Conservation (phyloP, 2,329 filamentous ascomycete genomes). For the Nannizziopsis arthrosporioides region DNA sequence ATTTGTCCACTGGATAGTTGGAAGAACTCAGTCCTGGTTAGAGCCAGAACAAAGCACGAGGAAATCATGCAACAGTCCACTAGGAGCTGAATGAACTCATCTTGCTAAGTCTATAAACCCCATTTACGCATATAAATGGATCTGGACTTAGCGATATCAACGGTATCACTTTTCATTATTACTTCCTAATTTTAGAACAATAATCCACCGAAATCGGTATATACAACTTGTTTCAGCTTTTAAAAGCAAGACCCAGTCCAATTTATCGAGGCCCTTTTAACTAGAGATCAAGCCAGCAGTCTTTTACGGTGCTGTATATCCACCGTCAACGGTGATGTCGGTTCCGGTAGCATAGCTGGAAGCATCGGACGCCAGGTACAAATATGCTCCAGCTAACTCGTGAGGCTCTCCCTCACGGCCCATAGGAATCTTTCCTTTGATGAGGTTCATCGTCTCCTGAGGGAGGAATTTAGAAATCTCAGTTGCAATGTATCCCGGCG, state of each 20-base stretch:
- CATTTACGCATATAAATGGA: too few relatives aligned
- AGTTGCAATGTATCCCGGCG: constrained; percentile 64
- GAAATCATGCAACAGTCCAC: background rate
- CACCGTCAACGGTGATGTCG: constrained; percentile 65
- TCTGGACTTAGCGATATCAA: too few relatives aligned
- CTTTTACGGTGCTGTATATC: constrained; percentile 38
- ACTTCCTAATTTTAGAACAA: too few relatives aligned
- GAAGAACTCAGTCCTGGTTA: constrained; percentile 8
- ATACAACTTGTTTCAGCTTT: too few relatives aligned
- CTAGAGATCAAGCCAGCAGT: background rate
- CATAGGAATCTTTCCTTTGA: constrained; percentile 71
- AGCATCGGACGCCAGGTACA: constrained; percentile 72
- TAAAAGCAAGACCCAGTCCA: background rate
- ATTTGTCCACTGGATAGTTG: constrained; percentile 1
- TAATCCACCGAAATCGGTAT: too few relatives aligned
- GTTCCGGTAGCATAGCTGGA: constrained; percentile 69
- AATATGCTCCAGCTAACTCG: constrained; percentile 71
- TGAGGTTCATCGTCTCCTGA: constrained; percentile 56
- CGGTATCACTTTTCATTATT: too few relatives aligned
- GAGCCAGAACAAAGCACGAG: constrained; percentile 1
- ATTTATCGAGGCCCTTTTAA: background rate
- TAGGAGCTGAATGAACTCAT: too few relatives aligned
- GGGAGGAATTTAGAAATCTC: constrained; percentile 58
- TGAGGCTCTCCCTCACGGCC: constrained; percentile 58
- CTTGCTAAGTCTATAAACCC: too few relatives aligned